Conservation (phyloP, 1,284 basidiomycete species). For the Phlebopus sp. region DNA sequence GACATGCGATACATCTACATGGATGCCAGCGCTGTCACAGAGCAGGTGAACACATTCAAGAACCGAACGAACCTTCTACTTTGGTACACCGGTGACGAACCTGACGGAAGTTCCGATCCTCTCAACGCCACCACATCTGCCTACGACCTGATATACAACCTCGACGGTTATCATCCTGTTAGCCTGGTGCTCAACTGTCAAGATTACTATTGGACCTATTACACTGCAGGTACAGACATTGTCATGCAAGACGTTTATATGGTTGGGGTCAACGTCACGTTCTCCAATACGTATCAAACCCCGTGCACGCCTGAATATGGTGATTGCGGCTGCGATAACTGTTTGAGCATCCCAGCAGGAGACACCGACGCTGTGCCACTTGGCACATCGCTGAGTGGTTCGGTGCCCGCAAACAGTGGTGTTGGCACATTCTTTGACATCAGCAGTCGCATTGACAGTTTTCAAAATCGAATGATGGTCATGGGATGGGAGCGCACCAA, state of each 20-base stretch:
- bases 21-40: constrained; percentile 56
- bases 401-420: constrained; percentile 28
- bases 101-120: constrained; percentile 68
- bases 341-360: constrained; percentile 36
- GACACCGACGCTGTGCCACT: constrained; percentile 28
- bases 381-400: constrained; percentile 18
- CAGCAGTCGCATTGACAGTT: constrained; percentile 60
- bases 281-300: constrained; percentile 51
- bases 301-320: constrained; percentile 64
- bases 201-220: constrained; percentile 63
- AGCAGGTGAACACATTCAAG: constrained; percentile 66
- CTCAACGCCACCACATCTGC: constrained; percentile 55
- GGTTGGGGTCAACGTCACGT: constrained; percentile 69
- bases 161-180: constrained; percentile 76
- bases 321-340: constrained; percentile 67
- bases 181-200: constrained; percentile 78
- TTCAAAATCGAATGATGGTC: constrained; percentile 50
- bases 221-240: constrained; percentile 61
- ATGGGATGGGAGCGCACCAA: constrained; percentile 56
- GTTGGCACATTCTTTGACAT: constrained; percentile 48
- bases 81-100: constrained; percentile 79
- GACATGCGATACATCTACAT: constrained; percentile 71
- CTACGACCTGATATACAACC: constrained; percentile 61
- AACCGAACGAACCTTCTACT: constrained; percentile 63
- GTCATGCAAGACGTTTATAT: constrained; percentile 56